A percentile compares a stretch with the other conserved stretches of the same genome.
These are phyloP conservation scores for Boletus reticulatus DNA, from an alignment of 768 basidiomycete species.

Conservation along the genomic window DNA sequence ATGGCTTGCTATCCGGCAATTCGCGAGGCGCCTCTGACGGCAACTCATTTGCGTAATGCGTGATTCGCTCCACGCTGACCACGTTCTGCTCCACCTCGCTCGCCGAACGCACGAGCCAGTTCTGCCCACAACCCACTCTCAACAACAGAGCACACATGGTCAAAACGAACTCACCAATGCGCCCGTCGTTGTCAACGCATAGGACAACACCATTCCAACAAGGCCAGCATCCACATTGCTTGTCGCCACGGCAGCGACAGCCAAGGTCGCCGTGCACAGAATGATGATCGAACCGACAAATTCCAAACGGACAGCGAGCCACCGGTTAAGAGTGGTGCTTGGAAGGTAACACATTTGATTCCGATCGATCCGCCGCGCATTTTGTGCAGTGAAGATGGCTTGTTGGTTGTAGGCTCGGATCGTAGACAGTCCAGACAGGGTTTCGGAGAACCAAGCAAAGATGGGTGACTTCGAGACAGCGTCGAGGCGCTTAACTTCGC, in stretches of 20 bases:
- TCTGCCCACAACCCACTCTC: constrained; percentile 37
- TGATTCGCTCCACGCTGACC: constrained; percentile 84
- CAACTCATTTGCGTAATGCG: constrained; percentile 72
- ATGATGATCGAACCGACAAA: constrained; percentile 83
- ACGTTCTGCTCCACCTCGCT: constrained; percentile 91
- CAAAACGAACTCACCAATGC: constrained; percentile 53
- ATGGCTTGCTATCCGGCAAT: constrained; percentile 55
- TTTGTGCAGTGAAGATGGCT: constrained; percentile 60
- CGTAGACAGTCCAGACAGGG: constrained; percentile 70
- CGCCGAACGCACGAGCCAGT: constrained; percentile 79
- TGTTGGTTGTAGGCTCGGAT: constrained; percentile 82
- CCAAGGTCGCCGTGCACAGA: constrained; percentile 62
- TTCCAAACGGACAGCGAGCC: constrained; percentile 83
- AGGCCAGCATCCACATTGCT: constrained; percentile 83
- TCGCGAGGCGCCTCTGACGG: constrained; percentile 73
- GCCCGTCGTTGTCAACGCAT: constrained; percentile 82
- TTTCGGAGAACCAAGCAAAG: constrained; percentile 86
- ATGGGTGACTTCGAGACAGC: constrained; percentile 89
- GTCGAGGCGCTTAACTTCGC: constrained; percentile 86
- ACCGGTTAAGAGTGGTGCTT: constrained; percentile 74
- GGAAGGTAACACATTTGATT: constrained; percentile 81
- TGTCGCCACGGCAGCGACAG: constrained; percentile 68
- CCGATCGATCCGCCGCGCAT: constrained; percentile 74
- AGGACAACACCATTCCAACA: constrained; percentile 83
- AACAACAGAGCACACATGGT: background rate